phyloP scores from a whole-genome alignment of 2,329 filamentous ascomycete species.

The Thyridium curvatum region DNA sequence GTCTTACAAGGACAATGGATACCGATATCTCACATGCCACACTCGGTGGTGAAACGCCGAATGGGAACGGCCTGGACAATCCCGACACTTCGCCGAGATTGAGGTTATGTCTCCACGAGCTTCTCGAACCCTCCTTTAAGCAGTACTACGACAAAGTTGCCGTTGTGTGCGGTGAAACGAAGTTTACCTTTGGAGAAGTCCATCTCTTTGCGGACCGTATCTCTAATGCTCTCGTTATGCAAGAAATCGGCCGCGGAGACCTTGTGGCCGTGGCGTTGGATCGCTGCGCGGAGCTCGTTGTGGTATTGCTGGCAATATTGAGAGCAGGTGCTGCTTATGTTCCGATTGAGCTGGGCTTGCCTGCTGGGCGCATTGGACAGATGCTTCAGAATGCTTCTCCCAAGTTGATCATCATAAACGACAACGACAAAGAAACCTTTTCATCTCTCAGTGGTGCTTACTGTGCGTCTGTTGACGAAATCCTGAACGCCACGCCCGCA shows the following conservation, averaged over 20 bases:
- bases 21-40: no score
- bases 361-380: constrained; percentile 17
- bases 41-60: no score
- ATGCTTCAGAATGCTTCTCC: constrained; percentile 18
- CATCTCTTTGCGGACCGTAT: constrained; percentile 13
- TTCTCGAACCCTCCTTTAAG: constrained; percentile 9
- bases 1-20: no score
- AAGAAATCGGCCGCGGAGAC: constrained; percentile 13
- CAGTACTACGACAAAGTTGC: constrained; percentile 11
- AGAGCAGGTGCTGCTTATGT: constrained; percentile 23
- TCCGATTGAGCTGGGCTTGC: constrained; percentile 20
- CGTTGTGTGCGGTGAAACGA: constrained; percentile 9
- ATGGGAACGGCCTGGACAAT: no score
- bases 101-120: constrained; percentile 8
- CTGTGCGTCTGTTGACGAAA: constrained; percentile 10
- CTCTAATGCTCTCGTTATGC: constrained; percentile 10
- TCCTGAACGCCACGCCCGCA: constrained; percentile 2
- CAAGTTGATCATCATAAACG: constrained; percentile 13
- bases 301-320: constrained; percentile 15
- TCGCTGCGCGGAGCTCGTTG: constrained; percentile 16
- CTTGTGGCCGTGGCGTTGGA: constrained; percentile 17
- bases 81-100: constrained; percentile 5
- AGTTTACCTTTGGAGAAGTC: constrained; percentile 13
- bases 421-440: constrained; percentile 3
- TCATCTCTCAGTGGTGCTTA: constrained; percentile 8